Conservation (phyloP, 2,329 filamentous ascomycete species). For the Fusarium sp. region DNA sequence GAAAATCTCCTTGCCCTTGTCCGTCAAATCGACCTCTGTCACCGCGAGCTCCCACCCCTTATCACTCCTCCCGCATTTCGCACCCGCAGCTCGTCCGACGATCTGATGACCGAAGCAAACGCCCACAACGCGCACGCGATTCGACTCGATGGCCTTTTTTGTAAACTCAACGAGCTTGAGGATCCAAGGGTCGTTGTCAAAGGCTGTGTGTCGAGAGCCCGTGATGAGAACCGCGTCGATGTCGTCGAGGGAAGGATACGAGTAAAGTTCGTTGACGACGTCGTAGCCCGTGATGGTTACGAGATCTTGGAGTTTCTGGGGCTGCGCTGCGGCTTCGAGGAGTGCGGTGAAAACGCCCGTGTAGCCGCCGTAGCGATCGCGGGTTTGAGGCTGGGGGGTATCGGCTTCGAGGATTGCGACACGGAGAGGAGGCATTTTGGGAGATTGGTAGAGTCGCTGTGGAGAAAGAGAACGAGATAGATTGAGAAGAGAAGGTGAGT, state of each 20-base stretch:
- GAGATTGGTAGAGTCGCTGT: background rate
- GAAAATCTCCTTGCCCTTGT: conserved; percentile 59
- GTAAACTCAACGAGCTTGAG: conserved; percentile 59
- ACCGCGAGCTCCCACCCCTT: conserved; percentile 64
- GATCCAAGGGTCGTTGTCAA: conserved; percentile 62
- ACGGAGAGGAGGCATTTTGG: conserved; percentile 68
- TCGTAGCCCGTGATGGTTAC: conserved; percentile 77
- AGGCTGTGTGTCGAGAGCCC: conserved; percentile 74
- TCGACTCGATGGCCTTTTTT: conserved; percentile 50
- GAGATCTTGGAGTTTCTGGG: conserved; percentile 59
- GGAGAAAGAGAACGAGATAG: background rate
- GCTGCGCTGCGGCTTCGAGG: conserved; percentile 67
- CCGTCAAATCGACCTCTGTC: conserved; percentile 57
- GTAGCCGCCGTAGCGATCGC: conserved; percentile 79
- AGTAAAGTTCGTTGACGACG: conserved; percentile 74
- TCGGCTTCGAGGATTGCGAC: conserved; percentile 94
- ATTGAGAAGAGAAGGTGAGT: background rate
- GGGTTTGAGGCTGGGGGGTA: conserved; percentile 76
- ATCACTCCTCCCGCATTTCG: conserved; percentile 56
- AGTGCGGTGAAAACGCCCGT: conserved; percentile 77
- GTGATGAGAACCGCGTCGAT: conserved; percentile 89
- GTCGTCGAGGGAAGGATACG: conserved; percentile 80
- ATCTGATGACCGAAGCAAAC: conserved; percentile 67
- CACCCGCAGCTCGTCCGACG: conserved; percentile 59
- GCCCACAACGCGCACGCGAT: conserved; percentile 73